A percentile compares a stretch with the other conserved stretches of the same genome.
phyloP scores from a whole-genome alignment of 2,329 filamentous ascomycete genomes.

The Pseudogymnoascus sp. region DNA sequence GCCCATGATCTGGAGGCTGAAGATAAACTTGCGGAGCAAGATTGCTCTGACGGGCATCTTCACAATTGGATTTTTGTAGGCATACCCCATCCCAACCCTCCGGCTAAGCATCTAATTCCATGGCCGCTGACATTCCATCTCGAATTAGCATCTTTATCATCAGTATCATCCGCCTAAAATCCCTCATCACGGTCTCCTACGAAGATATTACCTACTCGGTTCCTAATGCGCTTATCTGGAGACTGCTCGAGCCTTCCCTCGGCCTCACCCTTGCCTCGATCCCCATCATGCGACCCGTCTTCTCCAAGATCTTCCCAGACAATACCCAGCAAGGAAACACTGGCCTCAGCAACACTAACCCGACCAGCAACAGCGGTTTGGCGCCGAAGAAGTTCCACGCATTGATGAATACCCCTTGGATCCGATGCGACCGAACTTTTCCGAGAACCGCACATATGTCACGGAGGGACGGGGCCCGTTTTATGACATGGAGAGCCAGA shows the following conservation, averaged over 20 bases:
- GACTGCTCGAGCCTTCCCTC: constrained; percentile 13
- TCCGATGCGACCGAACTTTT: neutral
- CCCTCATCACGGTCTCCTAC: constrained; percentile 25
- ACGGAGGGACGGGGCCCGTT: neutral
- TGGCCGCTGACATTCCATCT: neutral
- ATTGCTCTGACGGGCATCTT: constrained; percentile 39
- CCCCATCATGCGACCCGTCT: constrained; percentile 2
- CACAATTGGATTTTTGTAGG: constrained; percentile 39
- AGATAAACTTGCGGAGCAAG: constrained; percentile 38
- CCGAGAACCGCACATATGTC: neutral
- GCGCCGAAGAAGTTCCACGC: neutral
- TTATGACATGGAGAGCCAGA: neutral
- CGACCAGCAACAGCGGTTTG: neutral
- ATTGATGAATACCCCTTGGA: neutral
- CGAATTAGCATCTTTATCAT: constrained; percentile 23
- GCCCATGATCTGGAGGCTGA: constrained; percentile 40
- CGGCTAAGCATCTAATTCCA: neutral
- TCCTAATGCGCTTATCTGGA: constrained; percentile 25
- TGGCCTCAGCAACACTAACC: neutral
- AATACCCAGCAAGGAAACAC: neutral
- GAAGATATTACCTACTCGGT: constrained; percentile 24
- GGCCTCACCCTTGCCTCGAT: constrained; percentile 11
- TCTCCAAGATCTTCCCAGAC: neutral
- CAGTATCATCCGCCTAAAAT: constrained; percentile 23
- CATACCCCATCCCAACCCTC: constrained; percentile 10